Evolutionary conservation across 2,329 filamentous ascomycete species (phyloP).

Genomic region (Sarocladiaceae sp.): DNA sequence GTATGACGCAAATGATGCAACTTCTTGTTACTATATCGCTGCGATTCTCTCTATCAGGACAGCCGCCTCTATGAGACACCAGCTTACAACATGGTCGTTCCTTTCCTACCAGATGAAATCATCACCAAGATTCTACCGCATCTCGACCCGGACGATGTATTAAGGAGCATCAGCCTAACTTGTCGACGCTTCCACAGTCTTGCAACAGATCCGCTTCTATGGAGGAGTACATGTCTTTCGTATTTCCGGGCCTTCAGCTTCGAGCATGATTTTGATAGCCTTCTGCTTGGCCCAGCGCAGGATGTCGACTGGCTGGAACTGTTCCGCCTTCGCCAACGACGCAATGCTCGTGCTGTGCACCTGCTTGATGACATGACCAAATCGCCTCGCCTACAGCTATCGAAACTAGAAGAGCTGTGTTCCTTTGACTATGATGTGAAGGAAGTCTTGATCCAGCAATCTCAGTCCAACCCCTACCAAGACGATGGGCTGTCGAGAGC

Average conservation of each 20-base stretch:
- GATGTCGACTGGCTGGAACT: constrained; percentile 69
- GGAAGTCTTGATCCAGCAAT: constrained; percentile 69
- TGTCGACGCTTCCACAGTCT: constrained; percentile 60
- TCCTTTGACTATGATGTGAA: constrained; percentile 79
- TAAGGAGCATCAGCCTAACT: constrained; percentile 42
- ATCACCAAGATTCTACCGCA: constrained; percentile 70
- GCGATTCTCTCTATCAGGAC: background rate
- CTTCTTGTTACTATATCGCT: background rate
- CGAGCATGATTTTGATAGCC: constrained; percentile 52
- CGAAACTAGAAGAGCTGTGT: constrained; percentile 65
- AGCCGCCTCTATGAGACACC: background rate
- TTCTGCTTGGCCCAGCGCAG: constrained; percentile 44
- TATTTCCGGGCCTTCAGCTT: constrained; percentile 71
- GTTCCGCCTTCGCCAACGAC: constrained; percentile 49
- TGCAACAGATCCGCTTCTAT: constrained; percentile 67
- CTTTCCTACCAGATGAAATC: constrained; percentile 72
- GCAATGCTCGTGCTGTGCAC: constrained; percentile 43
- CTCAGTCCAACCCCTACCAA: constrained; percentile 59
- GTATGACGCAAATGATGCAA: no score
- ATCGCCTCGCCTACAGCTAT: constrained; percentile 44
- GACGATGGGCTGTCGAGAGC: constrained; percentile 40
- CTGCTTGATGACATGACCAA: constrained; percentile 62
- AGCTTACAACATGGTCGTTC: constrained; percentile 28
- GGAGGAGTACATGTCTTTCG: constrained; percentile 66
- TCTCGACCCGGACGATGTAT: constrained; percentile 48